Percentiles rank a stretch among this genome's conserved stretches.
These are phyloP conservation scores for Paxillus rubicundulus DNA, from an alignment of 768 basidiomycete species.

Conservation along the genomic window DNA sequence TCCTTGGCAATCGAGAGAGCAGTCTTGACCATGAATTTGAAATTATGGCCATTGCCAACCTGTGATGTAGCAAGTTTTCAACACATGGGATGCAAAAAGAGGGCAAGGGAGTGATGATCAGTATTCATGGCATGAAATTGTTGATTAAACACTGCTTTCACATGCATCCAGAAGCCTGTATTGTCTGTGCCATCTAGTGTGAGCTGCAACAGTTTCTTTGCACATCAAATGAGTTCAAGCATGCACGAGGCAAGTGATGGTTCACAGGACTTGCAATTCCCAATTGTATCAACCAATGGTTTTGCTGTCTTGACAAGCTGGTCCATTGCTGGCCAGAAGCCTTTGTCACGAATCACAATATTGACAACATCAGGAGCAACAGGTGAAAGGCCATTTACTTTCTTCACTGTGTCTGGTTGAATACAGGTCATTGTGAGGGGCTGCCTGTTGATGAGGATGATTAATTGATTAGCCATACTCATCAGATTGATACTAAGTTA, in stretches of 20 bases:
- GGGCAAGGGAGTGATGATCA: slow-evolving; percentile 29
- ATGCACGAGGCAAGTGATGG: slow-evolving; percentile 37
- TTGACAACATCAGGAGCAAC: slow-evolving; percentile 21
- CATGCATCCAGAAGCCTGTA: slow-evolving; percentile 25
- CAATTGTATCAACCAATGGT: slow-evolving; percentile 36
- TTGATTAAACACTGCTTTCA: slow-evolving; percentile 25
- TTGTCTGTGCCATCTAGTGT: slow-evolving; percentile 15
- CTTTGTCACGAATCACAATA: slow-evolving; percentile 17
- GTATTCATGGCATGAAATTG: too few species aligned
- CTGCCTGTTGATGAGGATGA: slow-evolving; percentile 3
- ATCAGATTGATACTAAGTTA: background rate
- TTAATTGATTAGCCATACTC: background rate
- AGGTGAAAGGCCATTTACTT: slow-evolving; percentile 16
- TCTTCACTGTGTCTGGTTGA: slow-evolving; percentile 14
- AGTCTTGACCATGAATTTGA: slow-evolving; percentile 19
- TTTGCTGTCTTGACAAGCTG: slow-evolving; percentile 31
- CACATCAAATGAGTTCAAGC: slow-evolving; percentile 31
- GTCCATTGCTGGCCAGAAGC: slow-evolving; percentile 21
- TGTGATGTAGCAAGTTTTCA: slow-evolving; percentile 32
- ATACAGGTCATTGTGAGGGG: slow-evolving; percentile 9
- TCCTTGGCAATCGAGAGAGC: slow-evolving; percentile 21
- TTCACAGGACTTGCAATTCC: slow-evolving; percentile 29
- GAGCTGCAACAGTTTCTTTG: slow-evolving; percentile 16
- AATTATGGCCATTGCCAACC: slow-evolving; percentile 12
- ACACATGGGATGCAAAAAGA: slow-evolving; percentile 38